Base-by-base conservation (phyloP, 768 basidiomycete species). In the Lanmaoa rubissima region DNA sequence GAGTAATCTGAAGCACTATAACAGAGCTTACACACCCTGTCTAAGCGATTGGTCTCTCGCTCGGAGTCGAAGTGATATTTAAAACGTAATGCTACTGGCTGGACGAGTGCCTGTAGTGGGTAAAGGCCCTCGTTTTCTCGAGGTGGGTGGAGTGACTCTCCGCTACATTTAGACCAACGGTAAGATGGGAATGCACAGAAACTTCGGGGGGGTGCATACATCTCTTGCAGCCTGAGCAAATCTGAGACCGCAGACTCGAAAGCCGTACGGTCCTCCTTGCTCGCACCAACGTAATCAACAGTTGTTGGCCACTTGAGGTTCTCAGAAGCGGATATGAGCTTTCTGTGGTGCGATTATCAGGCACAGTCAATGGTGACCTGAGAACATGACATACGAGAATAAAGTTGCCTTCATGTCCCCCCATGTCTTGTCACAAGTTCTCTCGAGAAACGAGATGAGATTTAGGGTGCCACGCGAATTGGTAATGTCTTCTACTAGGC, bases 21-120 rank as follows among this genome's bases (percentile, higher is more conserved):
- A 42, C 19, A 40, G 8, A 34, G 14, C 10, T 40, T 42, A 42
- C 54, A 51, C 50, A 90, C 94, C 84, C 98, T 98, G 75, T 98
- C 96, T 11, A 94, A 71, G 50, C 92, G 80, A 71, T 98, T 99
- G 1, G 97, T 99, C 61, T 85, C 83, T 36, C 93, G 79, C 17
- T 82, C 78, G 0, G 90, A 85, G 55, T 98, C 94, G 59, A 98
- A 98, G 67, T 99, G 97, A 69, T 89, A 99, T 65, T 89, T 92
- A 78, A 98, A 99, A 19, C 97, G 83, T 57, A 93, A 73, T 2
- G 88, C 78, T 48, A 99, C 80, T 2, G 95, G 91, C 43, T 87
- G 85, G 4, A 93, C 82, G 17, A 99, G 81, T 2, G 90, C 87
- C 67, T 92, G 87, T 17, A 98, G 65, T 2, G 97, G 83, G 71